Conservation (phyloP, 192 early-diverging fungal genomes). For the Neocallimastix lanati region DNA sequence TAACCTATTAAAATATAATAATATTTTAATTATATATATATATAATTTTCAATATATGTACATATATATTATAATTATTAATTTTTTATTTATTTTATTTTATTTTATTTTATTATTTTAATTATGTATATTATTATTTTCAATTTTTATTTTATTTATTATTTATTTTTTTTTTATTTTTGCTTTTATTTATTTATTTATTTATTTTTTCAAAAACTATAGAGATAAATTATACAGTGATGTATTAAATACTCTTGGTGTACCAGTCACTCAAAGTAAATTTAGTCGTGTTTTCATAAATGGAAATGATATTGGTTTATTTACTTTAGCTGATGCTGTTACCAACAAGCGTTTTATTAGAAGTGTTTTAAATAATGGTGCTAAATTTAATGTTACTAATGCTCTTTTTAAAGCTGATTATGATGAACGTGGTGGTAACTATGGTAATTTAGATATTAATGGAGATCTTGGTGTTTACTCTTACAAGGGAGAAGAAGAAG, state of each 20-base stretch:
- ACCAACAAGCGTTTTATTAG: background rate
- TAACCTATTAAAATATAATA: no score
- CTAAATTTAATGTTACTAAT: background rate
- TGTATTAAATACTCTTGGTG: background rate
- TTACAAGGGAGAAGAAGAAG: background rate
- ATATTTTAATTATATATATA: no score
- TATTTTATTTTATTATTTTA: no score
- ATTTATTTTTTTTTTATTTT: no score
- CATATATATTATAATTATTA: no score
- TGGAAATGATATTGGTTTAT: background rate
- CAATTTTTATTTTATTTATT: no score
- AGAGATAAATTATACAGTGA: background rate
- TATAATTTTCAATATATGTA: no score
- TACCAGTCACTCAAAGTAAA: background rate
- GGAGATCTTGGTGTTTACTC: background rate
- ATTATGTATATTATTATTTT: no score
- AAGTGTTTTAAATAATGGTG: background rate
- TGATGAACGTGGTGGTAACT: background rate
- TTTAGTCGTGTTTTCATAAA: background rate
- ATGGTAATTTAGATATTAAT: background rate
- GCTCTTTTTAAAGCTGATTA: background rate
- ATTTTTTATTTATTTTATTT: no score
- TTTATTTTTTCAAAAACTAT: no score
- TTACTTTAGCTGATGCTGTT: background rate
- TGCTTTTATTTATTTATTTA: no score